phyloP scores from a whole-genome alignment of 73 alveolate genomes.

The Paramecium sexaurelia region DNA sequence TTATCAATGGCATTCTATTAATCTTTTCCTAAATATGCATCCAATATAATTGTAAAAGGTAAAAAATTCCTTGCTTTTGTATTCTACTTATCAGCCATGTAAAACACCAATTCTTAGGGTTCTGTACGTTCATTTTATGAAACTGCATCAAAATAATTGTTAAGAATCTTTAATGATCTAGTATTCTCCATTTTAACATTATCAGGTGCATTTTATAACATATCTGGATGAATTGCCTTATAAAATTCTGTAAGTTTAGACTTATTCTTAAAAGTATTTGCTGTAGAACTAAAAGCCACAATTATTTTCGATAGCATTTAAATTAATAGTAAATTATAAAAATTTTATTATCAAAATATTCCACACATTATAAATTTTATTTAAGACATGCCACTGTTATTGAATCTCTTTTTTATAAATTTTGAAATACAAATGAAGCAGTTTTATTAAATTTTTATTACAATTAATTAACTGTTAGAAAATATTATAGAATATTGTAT shows the following conservation, averaged over 20 bases:
- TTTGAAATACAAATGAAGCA: no score
- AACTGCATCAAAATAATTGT: slow-evolving; percentile 55
- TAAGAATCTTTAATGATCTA: slow-evolving; percentile 49
- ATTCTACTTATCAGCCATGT: slow-evolving; percentile 51
- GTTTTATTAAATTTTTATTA: no score
- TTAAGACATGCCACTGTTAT: no score
- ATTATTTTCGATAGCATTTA: background rate
- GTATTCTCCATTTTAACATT: slow-evolving; percentile 64
- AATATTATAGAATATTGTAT: no score
- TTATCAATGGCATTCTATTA: background rate
- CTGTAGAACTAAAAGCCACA: slow-evolving; percentile 38
- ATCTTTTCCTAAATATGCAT: slow-evolving; percentile 40
- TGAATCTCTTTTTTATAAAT: no score
- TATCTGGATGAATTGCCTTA: slow-evolving; percentile 71
- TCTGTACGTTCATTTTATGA: slow-evolving; percentile 59
- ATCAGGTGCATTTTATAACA: slow-evolving; percentile 66
- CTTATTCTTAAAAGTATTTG: slow-evolving; percentile 34
- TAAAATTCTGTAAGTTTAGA: slow-evolving; percentile 63
- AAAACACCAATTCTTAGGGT: slow-evolving; percentile 53
- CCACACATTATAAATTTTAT: no score
- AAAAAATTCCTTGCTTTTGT: slow-evolving; percentile 54
- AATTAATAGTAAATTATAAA: background rate
- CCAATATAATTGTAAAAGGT: slow-evolving; percentile 18
- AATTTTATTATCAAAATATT: background rate
- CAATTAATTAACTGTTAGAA: no score